Conservation (phyloP, 139 green algal genomes). For the Coelastrella sp. region DNA sequence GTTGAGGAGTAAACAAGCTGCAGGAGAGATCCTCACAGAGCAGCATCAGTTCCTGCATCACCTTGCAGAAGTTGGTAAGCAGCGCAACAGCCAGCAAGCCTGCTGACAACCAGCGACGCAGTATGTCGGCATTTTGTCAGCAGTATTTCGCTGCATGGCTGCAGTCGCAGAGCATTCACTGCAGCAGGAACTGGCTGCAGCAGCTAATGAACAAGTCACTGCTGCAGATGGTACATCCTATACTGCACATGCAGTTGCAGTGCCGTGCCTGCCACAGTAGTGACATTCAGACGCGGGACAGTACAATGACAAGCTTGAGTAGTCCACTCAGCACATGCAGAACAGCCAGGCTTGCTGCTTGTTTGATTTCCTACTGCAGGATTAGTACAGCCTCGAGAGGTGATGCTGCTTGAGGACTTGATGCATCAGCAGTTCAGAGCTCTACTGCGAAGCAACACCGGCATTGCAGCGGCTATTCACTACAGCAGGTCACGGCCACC, state of each 20-base stretch:
- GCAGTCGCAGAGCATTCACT: too few relatives aligned
- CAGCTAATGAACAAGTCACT: too few relatives aligned
- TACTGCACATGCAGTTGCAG: too few relatives aligned
- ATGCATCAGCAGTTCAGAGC: conserved; percentile 31
- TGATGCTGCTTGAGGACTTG: conserved; percentile 33
- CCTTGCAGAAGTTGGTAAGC: conserved; percentile 35
- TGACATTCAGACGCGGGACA: too few relatives aligned
- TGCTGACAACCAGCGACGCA: too few relatives aligned
- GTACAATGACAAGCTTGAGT: too few relatives aligned
- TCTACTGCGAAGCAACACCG: conserved; percentile 38
- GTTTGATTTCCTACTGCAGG: background rate
- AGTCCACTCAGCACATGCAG: too few relatives aligned
- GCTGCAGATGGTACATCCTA: too few relatives aligned
- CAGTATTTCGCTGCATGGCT: too few relatives aligned
- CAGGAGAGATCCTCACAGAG: conserved; percentile 29
- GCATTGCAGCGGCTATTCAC: conserved; percentile 13
- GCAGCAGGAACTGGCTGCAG: too few relatives aligned
- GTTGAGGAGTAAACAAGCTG: conserved; percentile 40
- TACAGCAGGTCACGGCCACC: conserved; percentile 33
- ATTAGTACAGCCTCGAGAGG: conserved; percentile 29
- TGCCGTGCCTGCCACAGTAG: too few relatives aligned
- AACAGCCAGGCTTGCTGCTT: background rate
- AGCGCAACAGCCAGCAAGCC: background rate
- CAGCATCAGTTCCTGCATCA: conserved; percentile 28
- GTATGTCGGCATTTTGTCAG: too few relatives aligned